Conservation (phyloP, 2,329 filamentous ascomycete genomes). For the Fusarium falciforme region DNA sequence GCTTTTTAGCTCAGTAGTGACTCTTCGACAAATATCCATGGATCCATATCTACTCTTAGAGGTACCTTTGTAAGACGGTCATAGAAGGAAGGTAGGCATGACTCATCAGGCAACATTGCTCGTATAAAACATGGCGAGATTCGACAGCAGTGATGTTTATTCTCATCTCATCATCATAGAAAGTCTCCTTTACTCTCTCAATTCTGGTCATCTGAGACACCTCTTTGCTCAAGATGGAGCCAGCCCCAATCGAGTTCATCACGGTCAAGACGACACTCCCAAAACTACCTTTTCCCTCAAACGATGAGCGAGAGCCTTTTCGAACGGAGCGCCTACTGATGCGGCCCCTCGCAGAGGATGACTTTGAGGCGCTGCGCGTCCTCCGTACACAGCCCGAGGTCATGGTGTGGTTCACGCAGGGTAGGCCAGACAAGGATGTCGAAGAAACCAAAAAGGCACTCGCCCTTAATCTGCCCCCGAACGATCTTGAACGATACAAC, state of each 20-base stretch:
- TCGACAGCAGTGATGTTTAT: background rate
- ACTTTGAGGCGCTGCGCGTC: conserved; percentile 61
- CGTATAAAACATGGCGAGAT: background rate
- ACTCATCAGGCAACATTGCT: background rate
- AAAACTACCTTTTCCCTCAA: conserved; percentile 53
- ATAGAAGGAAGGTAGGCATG: background rate
- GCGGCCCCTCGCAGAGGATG: conserved; percentile 60
- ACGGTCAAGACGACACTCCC: conserved; percentile 63
- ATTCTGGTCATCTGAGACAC: background rate
- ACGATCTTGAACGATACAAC: conserved; percentile 66
- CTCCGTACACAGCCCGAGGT: conserved; percentile 70
- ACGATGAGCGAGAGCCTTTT: conserved; percentile 53
- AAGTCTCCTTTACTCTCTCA: background rate
- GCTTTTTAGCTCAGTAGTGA: too few relatives aligned
- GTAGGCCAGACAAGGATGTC: conserved; percentile 55
- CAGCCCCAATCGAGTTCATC: conserved; percentile 46
- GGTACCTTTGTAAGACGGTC: background rate
- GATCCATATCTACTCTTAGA: too few relatives aligned
- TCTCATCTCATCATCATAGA: background rate
- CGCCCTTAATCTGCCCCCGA: conserved; percentile 57
- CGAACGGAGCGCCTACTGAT: conserved; percentile 66
- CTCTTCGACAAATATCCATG: too few relatives aligned
- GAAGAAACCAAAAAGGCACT: conserved; percentile 57
- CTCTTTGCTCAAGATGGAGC: conserved; percentile 33
- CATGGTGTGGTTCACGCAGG: conserved; percentile 68